These are phyloP conservation scores for Scytalidium sp. DNA, from an alignment of 2,329 filamentous ascomycete genomes.

Conservation along the genomic window DNA sequence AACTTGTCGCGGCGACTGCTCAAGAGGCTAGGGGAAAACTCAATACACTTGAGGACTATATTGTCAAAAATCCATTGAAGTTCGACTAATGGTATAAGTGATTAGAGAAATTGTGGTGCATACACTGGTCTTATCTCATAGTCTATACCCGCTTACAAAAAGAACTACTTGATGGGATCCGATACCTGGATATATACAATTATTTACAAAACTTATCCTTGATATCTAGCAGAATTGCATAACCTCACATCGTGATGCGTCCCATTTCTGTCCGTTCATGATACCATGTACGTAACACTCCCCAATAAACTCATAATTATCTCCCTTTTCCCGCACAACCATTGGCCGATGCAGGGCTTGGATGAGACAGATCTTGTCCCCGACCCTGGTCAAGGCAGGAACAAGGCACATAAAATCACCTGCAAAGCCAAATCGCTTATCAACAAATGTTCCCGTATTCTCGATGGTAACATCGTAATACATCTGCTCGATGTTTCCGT, in stretches of 20 bases:
- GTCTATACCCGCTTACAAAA: too few species aligned
- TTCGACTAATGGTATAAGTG: constrained; percentile 4
- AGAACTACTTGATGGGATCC: too few species aligned
- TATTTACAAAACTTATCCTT: too few species aligned
- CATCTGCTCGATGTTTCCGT: background rate
- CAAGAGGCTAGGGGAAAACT: constrained; percentile 26
- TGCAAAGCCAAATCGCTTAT: background rate
- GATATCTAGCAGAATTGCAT: background rate
- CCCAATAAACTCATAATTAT: background rate
- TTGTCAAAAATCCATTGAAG: constrained; percentile 22
- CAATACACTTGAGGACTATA: constrained; percentile 32
- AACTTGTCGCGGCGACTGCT: constrained; percentile 27
- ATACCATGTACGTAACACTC: background rate
- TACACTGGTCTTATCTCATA: background rate
- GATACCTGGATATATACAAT: too few species aligned
- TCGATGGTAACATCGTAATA: background rate
- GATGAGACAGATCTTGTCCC: background rate
- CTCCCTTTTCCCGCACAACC: background rate
- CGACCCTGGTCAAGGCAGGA: background rate
- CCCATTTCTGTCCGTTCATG: background rate
- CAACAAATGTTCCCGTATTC: background rate
- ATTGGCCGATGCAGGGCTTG: background rate
- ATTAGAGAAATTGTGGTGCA: background rate
- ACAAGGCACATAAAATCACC: background rate
- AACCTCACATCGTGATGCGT: background rate